Evolutionary conservation across 345 rosid species (phyloP).

Genomic region (Rhizophora mangle): DNA sequence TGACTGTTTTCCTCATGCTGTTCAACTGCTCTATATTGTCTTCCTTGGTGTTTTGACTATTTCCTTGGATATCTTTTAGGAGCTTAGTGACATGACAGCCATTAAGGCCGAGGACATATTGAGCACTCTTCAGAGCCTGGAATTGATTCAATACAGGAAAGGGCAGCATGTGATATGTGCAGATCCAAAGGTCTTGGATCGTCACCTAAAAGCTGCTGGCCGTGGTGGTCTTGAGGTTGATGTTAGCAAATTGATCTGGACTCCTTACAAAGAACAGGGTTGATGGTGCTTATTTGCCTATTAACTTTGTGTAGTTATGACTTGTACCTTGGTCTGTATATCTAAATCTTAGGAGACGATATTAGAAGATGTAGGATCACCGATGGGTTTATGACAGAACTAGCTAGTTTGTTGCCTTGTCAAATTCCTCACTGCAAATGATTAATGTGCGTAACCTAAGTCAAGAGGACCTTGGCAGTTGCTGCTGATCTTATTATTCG

Average conservation of each 20-base stretch:
- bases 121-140: constrained; percentile 91
- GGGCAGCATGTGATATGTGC: constrained; percentile 99
- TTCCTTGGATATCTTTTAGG: constrained; percentile 33
- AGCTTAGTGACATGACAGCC: constrained; percentile 99
- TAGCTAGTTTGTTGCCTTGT: too few relatives aligned
- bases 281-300: constrained; percentile 19
- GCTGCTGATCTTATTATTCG: too few relatives aligned
- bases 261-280: constrained; percentile 94
- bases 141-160: constrained; percentile 93
- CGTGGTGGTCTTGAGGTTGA: constrained; percentile 97
- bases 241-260: constrained; percentile 95
- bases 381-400: background rate
- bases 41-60: constrained; percentile 1
- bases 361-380: background rate
- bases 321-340: constrained; percentile 11
- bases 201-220: constrained; percentile 97
- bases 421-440: background rate
- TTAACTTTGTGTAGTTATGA: background rate
- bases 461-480: too few relatives aligned
- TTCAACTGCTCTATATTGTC: constrained; percentile 9
- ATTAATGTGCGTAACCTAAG: background rate
- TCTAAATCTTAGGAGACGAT: constrained; percentile 17
- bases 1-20: background rate
- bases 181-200: constrained; percentile 92
- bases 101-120: constrained; percentile 94